phyloP scores from a whole-genome alignment of 768 basidiomycete genomes.

The Lactifluus echinatus region DNA sequence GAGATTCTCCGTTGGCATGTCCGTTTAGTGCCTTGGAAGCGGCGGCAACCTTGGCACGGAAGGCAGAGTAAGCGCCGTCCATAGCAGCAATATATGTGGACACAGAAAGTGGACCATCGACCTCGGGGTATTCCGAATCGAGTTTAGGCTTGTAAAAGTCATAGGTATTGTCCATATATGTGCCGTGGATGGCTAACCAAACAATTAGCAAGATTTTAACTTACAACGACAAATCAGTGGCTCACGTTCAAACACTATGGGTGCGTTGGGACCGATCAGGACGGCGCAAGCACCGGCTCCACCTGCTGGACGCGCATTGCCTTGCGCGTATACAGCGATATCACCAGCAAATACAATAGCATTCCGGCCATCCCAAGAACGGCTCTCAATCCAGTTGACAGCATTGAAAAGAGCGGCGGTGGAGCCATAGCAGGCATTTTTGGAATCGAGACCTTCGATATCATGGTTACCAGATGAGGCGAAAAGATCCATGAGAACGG shows the following conservation, averaged over 20 bases:
- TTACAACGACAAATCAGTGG: constrained; percentile 14
- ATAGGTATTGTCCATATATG: constrained; percentile 95
- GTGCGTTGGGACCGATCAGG: constrained; percentile 93
- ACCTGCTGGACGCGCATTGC: constrained; percentile 88
- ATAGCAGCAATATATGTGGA: constrained; percentile 92
- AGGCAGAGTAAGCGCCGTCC: constrained; percentile 80
- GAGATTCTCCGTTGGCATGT: constrained; percentile 29
- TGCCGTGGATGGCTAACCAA: constrained; percentile 79
- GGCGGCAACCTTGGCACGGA: constrained; percentile 72
- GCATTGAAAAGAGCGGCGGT: constrained; percentile 99
- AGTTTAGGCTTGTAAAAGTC: constrained; percentile 99
- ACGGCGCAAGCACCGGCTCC: constrained; percentile 95
- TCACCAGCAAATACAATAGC: constrained; percentile 96
- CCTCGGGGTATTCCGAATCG: constrained; percentile 90
- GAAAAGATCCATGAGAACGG: constrained; percentile 97
- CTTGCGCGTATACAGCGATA: constrained; percentile 97
- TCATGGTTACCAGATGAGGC: constrained; percentile 87
- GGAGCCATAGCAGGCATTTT: constrained; percentile 98
- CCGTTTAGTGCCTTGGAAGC: constrained; percentile 30
- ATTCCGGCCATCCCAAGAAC: constrained; percentile 95
- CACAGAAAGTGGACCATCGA: constrained; percentile 94
- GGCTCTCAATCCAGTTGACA: constrained; percentile 95
- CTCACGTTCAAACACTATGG: constrained; percentile 91
- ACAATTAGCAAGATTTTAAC: neutral
- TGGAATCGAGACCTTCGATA: constrained; percentile 97